Conservation (phyloP, 495 filamentous ascomycete genomes). For the Glonium stellatum region DNA sequence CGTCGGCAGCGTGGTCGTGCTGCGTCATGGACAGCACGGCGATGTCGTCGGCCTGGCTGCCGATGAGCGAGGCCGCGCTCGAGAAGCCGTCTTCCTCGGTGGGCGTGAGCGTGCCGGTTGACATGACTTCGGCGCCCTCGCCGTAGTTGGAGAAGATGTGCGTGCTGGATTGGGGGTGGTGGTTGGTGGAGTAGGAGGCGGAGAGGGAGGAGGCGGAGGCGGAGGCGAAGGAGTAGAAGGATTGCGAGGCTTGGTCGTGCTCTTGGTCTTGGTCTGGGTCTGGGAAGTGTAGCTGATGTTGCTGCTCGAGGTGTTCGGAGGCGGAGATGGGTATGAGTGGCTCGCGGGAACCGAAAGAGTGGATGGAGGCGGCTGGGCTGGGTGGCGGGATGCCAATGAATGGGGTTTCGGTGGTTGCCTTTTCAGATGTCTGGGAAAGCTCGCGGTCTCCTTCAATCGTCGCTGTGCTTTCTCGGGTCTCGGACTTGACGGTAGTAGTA, state of each 20-base stretch:
- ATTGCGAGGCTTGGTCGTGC: constrained; percentile 13
- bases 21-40: constrained; percentile 22
- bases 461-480: constrained; percentile 23
- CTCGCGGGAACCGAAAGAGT: neutral
- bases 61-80: constrained; percentile 18
- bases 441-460: constrained; percentile 14
- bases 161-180: neutral
- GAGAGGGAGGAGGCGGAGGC: constrained; percentile 5
- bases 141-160: constrained; percentile 5
- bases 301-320: neutral
- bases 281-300: neutral
- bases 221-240: constrained; percentile 24
- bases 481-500: constrained; percentile 3
- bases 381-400: constrained; percentile 2
- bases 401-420: constrained; percentile 15
- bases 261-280: neutral
- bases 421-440: constrained; percentile 10
- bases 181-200: constrained; percentile 1
- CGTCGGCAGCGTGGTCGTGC: constrained; percentile 23
- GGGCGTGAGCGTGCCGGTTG: constrained; percentile 27
- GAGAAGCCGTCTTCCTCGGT: constrained; percentile 21
- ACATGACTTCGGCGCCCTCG: constrained; percentile 17
- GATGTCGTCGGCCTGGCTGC: constrained; percentile 24
- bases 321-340: neutral
- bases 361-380: neutral